These are phyloP conservation scores for Tolypocladium sp. DNA, from an alignment of 2,329 filamentous ascomycete genomes.

Conservation along the genomic window DNA sequence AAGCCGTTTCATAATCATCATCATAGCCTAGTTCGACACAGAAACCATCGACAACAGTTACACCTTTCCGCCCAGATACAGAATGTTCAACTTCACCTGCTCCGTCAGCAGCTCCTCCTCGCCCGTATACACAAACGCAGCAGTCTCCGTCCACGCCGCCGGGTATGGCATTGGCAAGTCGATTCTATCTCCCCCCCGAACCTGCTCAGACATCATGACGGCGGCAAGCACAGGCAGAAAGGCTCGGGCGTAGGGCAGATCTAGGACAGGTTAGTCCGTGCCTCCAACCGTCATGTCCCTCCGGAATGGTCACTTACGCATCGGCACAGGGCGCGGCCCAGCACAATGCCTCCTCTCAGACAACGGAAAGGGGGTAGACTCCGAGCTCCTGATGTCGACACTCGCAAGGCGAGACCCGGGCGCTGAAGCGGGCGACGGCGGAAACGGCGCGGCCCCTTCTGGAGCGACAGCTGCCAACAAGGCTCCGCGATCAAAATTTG, in stretches of 20 bases:
- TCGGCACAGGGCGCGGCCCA: constrained; percentile 2
- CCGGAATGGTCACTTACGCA: constrained; percentile 3
- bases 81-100: constrained; percentile 41
- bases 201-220: constrained; percentile 43
- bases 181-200: constrained; percentile 42
- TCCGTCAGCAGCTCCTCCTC: constrained; percentile 32
- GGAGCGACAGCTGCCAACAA: constrained; percentile 4
- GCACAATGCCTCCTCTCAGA: background rate
- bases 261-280: constrained; percentile 7
- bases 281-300: background rate
- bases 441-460: background rate
- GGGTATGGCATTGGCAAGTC: constrained; percentile 50
- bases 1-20: background rate
- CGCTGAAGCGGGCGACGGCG: background rate
- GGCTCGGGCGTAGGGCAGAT: constrained; percentile 19
- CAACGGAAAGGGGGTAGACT: background rate
- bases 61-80: constrained; percentile 43
- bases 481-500: constrained; percentile 8
- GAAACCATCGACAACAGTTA: constrained; percentile 8
- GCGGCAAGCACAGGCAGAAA: constrained; percentile 43
- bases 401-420: background rate
- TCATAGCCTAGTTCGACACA: too few species aligned
- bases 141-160: constrained; percentile 44
- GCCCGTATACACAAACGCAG: constrained; percentile 46
- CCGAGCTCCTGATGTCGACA: background rate